Evolutionary conservation across 2,329 filamentous ascomycete species (phyloP), one percentile per base, ranked within the genome.

Genomic region (Botryotinia narcissicola): DNA sequence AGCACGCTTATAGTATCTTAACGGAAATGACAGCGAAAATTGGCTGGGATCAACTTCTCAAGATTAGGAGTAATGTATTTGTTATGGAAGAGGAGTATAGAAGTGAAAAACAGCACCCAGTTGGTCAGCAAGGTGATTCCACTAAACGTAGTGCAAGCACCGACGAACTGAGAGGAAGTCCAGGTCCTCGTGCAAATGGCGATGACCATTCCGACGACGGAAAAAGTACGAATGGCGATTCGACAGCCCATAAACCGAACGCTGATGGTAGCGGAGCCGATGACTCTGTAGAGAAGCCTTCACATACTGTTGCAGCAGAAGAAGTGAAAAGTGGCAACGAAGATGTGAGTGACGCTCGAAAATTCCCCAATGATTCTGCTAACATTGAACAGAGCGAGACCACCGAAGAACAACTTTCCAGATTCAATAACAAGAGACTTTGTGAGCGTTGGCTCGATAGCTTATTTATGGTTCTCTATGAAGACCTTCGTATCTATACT

Each of bases 21-120:
- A 98, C 96, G 0, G 95, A 98, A 81, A 95, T 99, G 86, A 97
- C 95, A 0, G 92, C 94, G 75, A 95, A 96, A 83, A 98, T 99
- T 78, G 96, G 96, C 57, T 99, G 96, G 96, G 96, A 99, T 79
- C 94, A 98, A 81, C 87, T 99, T 35, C 86, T 99, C 70, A 97
- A 94, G 83, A 97, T 97, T 79, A 89, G 96, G 78, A 98, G 95
- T 84, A 95, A 95, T 76, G 96, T 99, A 1, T 99, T 99, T 79
- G 96, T 99, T 67, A 99, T 99, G 96, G 96, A 99, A 82, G 96
- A 99, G 80, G 96, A 99, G 82, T 99, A 99, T 81, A 90, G 96
- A 67, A 92, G 91, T 73, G 96, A 98, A 83, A 93, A 93, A 82
- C 90, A 93, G 73, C 89, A 91, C 75, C 82, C 85, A 37, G 84